phyloP scores from a whole-genome alignment of 2,329 filamentous ascomycete genomes.

The Fusarium stilboides region DNA sequence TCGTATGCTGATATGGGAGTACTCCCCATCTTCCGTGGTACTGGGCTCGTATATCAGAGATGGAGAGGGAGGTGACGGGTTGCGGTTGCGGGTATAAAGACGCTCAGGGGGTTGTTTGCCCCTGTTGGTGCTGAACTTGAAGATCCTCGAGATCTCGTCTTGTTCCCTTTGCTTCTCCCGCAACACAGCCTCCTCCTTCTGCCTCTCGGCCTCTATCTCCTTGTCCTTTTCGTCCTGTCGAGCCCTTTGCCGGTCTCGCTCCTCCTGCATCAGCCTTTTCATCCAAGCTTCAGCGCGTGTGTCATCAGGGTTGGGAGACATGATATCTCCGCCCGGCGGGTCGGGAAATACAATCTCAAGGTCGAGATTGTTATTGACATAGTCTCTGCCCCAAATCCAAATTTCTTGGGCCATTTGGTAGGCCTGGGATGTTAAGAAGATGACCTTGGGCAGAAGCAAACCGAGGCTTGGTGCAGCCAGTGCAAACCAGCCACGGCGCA shows the following conservation, averaged over 20 bases:
- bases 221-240: conserved; percentile 4
- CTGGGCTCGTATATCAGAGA: background rate
- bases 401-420: conserved; percentile 1
- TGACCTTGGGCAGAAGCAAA: conserved; percentile 8
- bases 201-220: background rate
- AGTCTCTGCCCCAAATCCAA: conserved; percentile 14
- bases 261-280: conserved; percentile 17
- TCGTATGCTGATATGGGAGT: background rate
- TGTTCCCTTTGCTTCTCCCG: background rate
- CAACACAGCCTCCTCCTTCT: background rate
- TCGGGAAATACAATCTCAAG: conserved; percentile 6
- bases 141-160: too few species aligned
- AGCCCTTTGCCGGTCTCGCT: background rate
- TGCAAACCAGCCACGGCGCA: conserved; percentile 2
- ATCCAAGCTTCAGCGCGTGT: conserved; percentile 26
- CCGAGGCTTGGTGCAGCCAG: conserved; percentile 11
- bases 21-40: background rate
- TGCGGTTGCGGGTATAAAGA: too few species aligned
- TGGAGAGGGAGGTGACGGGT: background rate
- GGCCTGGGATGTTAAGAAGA: conserved; percentile 7
- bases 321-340: background rate
- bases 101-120: too few species aligned
- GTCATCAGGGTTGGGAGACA: background rate
- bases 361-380: conserved; percentile 9
- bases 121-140: too few species aligned